Evolutionary conservation across 106 monocot species (phyloP).

Genomic region (Amphibolis antarctica): DNA sequence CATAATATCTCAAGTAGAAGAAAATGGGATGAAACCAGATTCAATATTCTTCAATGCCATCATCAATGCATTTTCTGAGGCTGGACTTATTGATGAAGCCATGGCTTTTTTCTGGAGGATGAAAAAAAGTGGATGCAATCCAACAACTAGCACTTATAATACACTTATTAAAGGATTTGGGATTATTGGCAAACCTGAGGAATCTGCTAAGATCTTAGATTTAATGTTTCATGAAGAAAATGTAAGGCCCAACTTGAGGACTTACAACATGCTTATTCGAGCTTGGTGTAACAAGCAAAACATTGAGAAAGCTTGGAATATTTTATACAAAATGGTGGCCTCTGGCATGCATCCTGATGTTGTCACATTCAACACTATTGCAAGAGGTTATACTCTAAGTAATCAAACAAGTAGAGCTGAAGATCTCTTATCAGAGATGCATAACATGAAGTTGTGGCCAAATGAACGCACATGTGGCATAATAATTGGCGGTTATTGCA

Average conservation of each 20-base stretch:
- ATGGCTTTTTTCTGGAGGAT: slow-evolving; percentile 64
- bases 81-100: slow-evolving; percentile 69
- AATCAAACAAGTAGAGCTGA: slow-evolving; percentile 73
- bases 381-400: slow-evolving; percentile 59
- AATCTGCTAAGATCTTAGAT: slow-evolving; percentile 54
- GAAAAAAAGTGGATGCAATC: slow-evolving; percentile 61
- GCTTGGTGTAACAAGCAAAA: slow-evolving; percentile 78
- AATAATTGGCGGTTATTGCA: slow-evolving; percentile 73
- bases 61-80: slow-evolving; percentile 79
- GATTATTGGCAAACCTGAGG: slow-evolving; percentile 59
- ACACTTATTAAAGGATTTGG: slow-evolving; percentile 90
- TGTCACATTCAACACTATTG: slow-evolving; percentile 83
- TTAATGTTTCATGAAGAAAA: slow-evolving; percentile 45
- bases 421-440: slow-evolving; percentile 66
- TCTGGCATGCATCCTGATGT: slow-evolving; percentile 61
- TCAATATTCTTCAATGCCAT: slow-evolving; percentile 83
- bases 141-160: slow-evolving; percentile 82
- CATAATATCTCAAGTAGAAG: slow-evolving; percentile 49
- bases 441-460: slow-evolving; percentile 37
- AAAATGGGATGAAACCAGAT: slow-evolving; percentile 56
- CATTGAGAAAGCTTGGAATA: slow-evolving; percentile 69
- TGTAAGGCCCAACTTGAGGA: slow-evolving; percentile 44
- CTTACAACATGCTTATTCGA: slow-evolving; percentile 80
- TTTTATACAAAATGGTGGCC: slow-evolving; percentile 50
- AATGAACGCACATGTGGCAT: slow-evolving; percentile 83